Percentiles rank a stretch among this genome's conserved stretches.
Evolutionary conservation across 352 stramenopile genomes (phyloP).

Genomic region (Phytopythium helicoides): DNA sequence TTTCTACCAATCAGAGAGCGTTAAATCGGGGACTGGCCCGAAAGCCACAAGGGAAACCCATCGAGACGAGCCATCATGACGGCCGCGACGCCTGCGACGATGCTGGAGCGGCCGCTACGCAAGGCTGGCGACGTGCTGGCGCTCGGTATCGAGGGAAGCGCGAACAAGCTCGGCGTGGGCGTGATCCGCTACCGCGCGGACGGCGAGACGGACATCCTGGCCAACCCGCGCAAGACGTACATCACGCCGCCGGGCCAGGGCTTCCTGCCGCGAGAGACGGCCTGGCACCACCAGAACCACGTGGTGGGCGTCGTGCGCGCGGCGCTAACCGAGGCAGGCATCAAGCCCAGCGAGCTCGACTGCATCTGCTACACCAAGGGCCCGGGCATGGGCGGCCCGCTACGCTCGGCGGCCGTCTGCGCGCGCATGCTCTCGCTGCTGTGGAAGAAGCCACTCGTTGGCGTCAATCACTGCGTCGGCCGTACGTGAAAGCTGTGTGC

Average conservation of each 20-base stretch:
- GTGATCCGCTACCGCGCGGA: constrained; percentile 73
- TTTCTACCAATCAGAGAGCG: neutral
- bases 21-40: neutral
- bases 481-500: constrained; percentile 64
- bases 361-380: constrained; percentile 96
- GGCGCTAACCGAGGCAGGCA: constrained; percentile 91
- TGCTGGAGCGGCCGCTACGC: constrained; percentile 33
- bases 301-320: constrained; percentile 94
- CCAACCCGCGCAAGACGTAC: constrained; percentile 99
- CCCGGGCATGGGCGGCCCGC: constrained; percentile 98
- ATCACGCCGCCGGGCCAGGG: constrained; percentile 96
- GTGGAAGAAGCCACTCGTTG: constrained; percentile 95
- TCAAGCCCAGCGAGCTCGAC: constrained; percentile 86
- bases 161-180: constrained; percentile 97
- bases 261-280: constrained; percentile 98
- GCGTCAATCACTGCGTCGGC: constrained; percentile 99
- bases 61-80: constrained; percentile 3
- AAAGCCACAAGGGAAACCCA: too few species aligned
- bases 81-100: constrained; percentile 7
- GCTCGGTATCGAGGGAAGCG: constrained; percentile 97
- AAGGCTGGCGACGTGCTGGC: constrained; percentile 86
- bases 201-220: constrained; percentile 92
- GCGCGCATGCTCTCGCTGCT: constrained; percentile 94
- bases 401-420: constrained; percentile 95
- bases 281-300: constrained; percentile 98